A percentile compares a stretch with the other conserved stretches of the same genome.
phyloP scores from a whole-genome alignment of 192 early-diverging fungal species.

The Umbelopsis isabellina region DNA sequence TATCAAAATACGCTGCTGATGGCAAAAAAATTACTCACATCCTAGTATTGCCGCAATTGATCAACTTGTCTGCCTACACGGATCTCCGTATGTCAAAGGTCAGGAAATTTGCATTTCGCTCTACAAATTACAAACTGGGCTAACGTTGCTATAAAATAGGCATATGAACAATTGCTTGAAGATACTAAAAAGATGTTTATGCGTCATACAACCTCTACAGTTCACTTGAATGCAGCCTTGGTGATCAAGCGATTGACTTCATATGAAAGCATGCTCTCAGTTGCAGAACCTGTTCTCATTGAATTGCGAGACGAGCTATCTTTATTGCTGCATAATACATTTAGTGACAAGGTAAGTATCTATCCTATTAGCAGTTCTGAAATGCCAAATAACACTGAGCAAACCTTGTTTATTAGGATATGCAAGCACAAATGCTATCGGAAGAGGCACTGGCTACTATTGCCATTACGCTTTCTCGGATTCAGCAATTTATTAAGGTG shows the following conservation, averaged over 20 bases:
- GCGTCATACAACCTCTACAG: conserved; percentile 40
- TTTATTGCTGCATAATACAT: conserved; percentile 33
- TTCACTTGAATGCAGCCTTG: conserved; percentile 45
- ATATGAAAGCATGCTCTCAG: conserved; percentile 36
- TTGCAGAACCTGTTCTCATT: conserved; percentile 42
- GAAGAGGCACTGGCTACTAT: conserved; percentile 34
- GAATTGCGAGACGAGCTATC: conserved; percentile 38
- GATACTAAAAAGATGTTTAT: conserved; percentile 49
- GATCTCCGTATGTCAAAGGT: conserved; percentile 51
- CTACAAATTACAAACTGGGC: not conserved
- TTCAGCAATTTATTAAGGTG: conserved; percentile 32
- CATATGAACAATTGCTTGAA: conserved; percentile 51
- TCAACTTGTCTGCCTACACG: conserved; percentile 51
- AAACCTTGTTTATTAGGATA: conserved; percentile 25
- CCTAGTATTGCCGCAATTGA: conserved; percentile 45
- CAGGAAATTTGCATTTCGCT: not conserved
- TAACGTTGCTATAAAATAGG: conserved; percentile 31
- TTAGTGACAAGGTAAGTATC: conserved; percentile 29
- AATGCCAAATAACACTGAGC: not conserved
- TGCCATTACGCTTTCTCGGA: conserved; percentile 26
- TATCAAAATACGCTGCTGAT: conserved; percentile 53
- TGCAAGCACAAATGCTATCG: conserved; percentile 25
- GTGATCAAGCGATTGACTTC: conserved; percentile 45
- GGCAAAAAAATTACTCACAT: conserved; percentile 42
- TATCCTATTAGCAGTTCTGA: not conserved